These are phyloP conservation scores for Aspergillus texensis DNA, from an alignment of 2,329 filamentous ascomycete species.

Conservation along the genomic window DNA sequence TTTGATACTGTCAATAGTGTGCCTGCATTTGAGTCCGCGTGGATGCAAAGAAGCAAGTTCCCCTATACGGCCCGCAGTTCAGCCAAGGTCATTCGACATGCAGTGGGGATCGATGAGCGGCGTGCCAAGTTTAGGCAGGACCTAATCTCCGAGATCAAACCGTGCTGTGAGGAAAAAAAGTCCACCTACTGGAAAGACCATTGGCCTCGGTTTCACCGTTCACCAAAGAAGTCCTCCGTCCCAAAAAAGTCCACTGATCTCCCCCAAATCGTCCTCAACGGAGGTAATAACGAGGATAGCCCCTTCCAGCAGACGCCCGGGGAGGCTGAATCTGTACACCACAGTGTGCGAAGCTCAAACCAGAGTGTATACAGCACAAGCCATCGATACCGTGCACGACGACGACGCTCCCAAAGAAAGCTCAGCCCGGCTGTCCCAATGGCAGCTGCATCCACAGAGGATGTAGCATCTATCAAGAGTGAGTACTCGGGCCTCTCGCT, in stretches of 20 bases:
- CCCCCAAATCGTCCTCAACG: conserved; percentile 37
- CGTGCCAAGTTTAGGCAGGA: conserved; percentile 62
- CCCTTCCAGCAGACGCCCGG: conserved; percentile 17
- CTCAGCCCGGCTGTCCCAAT: conserved; percentile 33
- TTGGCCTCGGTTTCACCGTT: conserved; percentile 20
- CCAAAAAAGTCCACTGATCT: conserved; percentile 18
- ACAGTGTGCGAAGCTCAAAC: conserved; percentile 26
- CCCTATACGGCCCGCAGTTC: conserved; percentile 60
- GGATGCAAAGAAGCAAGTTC: conserved; percentile 77
- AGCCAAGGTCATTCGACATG: conserved; percentile 59
- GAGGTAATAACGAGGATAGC: conserved; percentile 14
- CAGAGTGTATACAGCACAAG: conserved; percentile 17
- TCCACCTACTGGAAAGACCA: conserved; percentile 24
- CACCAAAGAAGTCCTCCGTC: conserved; percentile 5
- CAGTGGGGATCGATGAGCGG: conserved; percentile 60
- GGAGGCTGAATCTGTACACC: conserved; percentile 33
- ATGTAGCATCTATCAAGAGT: conserved; percentile 34
- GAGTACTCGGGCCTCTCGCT: conserved; percentile 33
- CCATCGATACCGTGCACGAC: conserved; percentile 34
- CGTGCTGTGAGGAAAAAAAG: conserved; percentile 28
- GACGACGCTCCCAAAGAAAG: conserved; percentile 16
- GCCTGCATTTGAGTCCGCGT: conserved; percentile 70
- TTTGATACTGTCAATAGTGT: conserved; percentile 84
- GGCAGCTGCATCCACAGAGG: conserved; percentile 31
- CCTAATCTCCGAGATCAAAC: conserved; percentile 52